These are phyloP conservation scores for Pythium brassicae DNA, from an alignment of 352 stramenopile species.

Conservation along the genomic window DNA sequence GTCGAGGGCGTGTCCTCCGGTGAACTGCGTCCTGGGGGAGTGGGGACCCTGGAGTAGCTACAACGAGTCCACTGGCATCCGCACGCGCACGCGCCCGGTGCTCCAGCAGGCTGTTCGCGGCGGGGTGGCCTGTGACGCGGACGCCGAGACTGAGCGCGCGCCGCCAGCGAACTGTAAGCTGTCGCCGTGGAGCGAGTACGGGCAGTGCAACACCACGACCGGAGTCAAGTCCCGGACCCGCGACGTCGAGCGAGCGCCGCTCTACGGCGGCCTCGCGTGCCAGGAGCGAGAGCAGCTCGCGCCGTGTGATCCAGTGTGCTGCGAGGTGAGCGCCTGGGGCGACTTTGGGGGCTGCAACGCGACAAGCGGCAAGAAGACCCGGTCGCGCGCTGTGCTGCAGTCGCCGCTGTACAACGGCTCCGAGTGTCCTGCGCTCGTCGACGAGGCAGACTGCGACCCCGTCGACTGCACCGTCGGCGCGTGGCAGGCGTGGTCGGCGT, in stretches of 20 bases:
- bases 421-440: constrained; percentile 20
- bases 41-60: constrained; percentile 41
- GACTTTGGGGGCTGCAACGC: constrained; percentile 29
- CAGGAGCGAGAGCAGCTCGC: constrained; percentile 22
- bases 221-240: constrained; percentile 31
- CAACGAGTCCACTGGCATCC: constrained; percentile 27
- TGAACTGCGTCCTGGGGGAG: constrained; percentile 38
- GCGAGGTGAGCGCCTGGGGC: constrained; percentile 38
- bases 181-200: constrained; percentile 41
- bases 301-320: constrained; percentile 56
- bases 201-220: constrained; percentile 25
- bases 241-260: constrained; percentile 23
- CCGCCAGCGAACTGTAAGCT: constrained; percentile 46
- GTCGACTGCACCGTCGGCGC: constrained; percentile 38
- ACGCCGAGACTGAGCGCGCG: constrained; percentile 27
- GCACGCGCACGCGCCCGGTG: constrained; percentile 21
- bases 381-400: constrained; percentile 30
- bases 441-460: constrained; percentile 22
- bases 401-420: constrained; percentile 28
- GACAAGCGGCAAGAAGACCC: constrained; percentile 24
- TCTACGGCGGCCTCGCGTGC: constrained; percentile 44
- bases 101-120: constrained; percentile 31
- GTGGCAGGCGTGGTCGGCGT: constrained; percentile 28
- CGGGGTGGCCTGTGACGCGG: constrained; percentile 30
- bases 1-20: constrained; percentile 27